Percentiles rank a stretch among this genome's conserved stretches.
Evolutionary conservation across 1,139 yeast species (phyloP).

Genomic region (Tardiomyces digboiensis): DNA sequence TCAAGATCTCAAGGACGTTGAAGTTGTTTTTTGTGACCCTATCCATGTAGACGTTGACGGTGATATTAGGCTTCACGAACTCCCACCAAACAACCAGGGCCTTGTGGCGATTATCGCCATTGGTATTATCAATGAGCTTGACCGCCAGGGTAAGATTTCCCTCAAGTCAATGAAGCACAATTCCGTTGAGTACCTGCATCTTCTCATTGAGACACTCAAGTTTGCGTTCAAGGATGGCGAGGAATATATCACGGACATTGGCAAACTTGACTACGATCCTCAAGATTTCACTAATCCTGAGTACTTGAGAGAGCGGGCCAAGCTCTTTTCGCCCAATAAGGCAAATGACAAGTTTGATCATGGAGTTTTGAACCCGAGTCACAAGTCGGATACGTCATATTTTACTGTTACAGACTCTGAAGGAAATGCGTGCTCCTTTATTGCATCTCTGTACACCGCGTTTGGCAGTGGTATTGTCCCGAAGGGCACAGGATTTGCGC

Average conservation of each 20-base stretch:
- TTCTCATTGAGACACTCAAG: conserved; percentile 61
- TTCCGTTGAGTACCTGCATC: conserved; percentile 61
- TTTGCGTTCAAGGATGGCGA: conserved; percentile 71
- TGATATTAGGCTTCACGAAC: conserved; percentile 49
- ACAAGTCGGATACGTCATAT: conserved; percentile 70
- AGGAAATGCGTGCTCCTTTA: conserved; percentile 79
- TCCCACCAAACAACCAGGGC: conserved; percentile 81
- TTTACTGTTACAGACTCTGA: conserved; percentile 58
- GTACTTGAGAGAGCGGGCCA: conserved; percentile 43
- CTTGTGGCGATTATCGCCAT: conserved; percentile 60
- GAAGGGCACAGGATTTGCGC: conserved; percentile 54
- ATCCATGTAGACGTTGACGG: conserved; percentile 33
- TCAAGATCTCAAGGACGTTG: conserved; percentile 48
- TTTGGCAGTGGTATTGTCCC: conserved; percentile 73
- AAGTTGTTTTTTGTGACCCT: conserved; percentile 54
- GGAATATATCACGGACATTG: conserved; percentile 57
- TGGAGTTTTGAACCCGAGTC: conserved; percentile 54
- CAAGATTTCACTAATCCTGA: conserved; percentile 16
- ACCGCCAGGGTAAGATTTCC: conserved; percentile 34
- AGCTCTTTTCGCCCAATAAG: conserved; percentile 32
- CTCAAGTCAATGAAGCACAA: conserved; percentile 47
- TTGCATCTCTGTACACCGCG: conserved; percentile 61
- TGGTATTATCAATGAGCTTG: conserved; percentile 53
- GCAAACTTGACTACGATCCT: conserved; percentile 29
- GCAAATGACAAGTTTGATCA: conserved; percentile 37